phyloP scores from a whole-genome alignment of 345 rosid species.

The Citropsis articulata region DNA sequence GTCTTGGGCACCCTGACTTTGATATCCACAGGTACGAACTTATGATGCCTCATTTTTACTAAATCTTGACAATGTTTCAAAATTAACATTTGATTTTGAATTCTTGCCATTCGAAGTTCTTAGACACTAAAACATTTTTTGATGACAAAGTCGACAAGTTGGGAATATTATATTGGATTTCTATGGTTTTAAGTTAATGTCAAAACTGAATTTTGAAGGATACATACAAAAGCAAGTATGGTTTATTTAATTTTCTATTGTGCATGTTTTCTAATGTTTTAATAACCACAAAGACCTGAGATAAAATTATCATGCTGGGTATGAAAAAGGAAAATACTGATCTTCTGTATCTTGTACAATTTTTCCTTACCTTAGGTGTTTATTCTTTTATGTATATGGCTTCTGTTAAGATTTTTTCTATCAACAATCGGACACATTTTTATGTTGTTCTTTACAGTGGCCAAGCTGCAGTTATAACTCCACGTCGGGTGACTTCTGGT shows the following conservation, averaged over 20 bases:
- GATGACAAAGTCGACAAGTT: not conserved
- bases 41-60: not conserved
- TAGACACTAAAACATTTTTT: not conserved
- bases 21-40: constrained; percentile 85
- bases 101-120: not conserved
- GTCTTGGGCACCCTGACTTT: constrained; percentile 99
- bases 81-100: not conserved
- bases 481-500: constrained; percentile 86
- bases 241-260: not conserved
- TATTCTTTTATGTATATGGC: not conserved
- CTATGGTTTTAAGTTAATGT: not conserved
- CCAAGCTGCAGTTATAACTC: constrained; percentile 99
- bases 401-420: constrained; percentile 5
- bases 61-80: not conserved
- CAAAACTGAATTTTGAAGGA: not conserved
- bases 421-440: constrained; percentile 17
- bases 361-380: not conserved
- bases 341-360: not conserved
- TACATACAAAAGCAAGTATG: not conserved
- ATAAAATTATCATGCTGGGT: not conserved
- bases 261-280: not conserved
- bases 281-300: not conserved
- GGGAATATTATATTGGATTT: not conserved
- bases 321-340: constrained; percentile 1
- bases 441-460: constrained; percentile 61